Evolutionary conservation across 495 filamentous ascomycete species (phyloP).

Genomic region (Aspergillus campestris): DNA sequence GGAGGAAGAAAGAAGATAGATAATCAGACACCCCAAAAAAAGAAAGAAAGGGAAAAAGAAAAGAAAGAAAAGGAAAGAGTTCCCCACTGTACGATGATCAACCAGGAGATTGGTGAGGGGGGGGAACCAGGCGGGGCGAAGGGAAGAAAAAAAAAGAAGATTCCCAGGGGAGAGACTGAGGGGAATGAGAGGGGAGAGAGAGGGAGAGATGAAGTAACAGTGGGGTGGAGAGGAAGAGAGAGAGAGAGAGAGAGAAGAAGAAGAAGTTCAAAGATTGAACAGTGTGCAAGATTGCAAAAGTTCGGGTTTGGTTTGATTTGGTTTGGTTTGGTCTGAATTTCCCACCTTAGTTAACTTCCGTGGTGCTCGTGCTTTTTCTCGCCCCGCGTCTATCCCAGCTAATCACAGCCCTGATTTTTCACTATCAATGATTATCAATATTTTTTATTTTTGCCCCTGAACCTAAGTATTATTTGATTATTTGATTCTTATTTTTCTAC

Average conservation of each 20-base stretch:
- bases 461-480: too few species aligned
- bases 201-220: slow-evolving; percentile 8
- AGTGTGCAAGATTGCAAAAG: slow-evolving; percentile 12
- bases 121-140: slow-evolving; percentile 2
- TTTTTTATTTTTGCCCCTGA: background rate
- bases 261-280: too few species aligned
- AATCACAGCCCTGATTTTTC: slow-evolving; percentile 33
- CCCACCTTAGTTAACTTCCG: too few species aligned
- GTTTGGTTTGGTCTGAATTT: slow-evolving; percentile 18
- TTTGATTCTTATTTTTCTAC: too few species aligned
- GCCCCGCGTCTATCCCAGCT: slow-evolving; percentile 36
- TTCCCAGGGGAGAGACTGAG: too few species aligned
- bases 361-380: slow-evolving; percentile 33
- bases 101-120: slow-evolving; percentile 6
- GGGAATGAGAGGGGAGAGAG: background rate
- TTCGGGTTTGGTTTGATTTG: slow-evolving; percentile 17
- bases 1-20: slow-evolving; percentile 25
- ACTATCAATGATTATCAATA: background rate
- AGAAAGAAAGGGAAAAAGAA: slow-evolving; percentile 12
- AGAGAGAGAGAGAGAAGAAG: background rate
- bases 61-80: slow-evolving; percentile 8
- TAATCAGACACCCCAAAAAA: slow-evolving; percentile 19
- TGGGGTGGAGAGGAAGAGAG: slow-evolving; percentile 2
- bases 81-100: too few species aligned
- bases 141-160: slow-evolving; percentile 1